Evolutionary conservation across 163 green algal species (phyloP), one percentile per base, ranked within the genome.

Genomic region (Scenedesmus sp.): DNA sequence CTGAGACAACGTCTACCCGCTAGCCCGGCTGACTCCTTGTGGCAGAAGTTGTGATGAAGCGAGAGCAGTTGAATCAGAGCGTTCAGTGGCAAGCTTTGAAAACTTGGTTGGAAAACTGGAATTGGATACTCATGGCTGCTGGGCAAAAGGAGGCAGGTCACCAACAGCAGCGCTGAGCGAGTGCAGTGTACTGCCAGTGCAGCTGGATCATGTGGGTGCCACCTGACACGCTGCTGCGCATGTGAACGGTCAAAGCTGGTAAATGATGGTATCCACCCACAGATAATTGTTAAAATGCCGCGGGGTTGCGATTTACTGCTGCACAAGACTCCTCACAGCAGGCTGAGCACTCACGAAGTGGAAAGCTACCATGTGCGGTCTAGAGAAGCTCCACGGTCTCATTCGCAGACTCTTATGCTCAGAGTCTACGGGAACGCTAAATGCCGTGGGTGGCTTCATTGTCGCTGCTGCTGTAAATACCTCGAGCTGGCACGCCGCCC

Each of bases 381-480:
- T 76, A 3, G 54, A 79, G 86, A 96, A 93, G 67, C 52, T 54
- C n/a, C 85, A 88, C 56, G 83, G 59, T 46, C 34, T 13, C 34
- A 76, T 70, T 55, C 34, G 15, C 34, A 74, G 62, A 18, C 34
- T 66, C 93, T 98, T 98, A 94, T 97, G 93, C 92, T 98, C 96
- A 16, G 62, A 94, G 87, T 98, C 96, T 0, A 98, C 93, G 1
- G 95, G 96, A 57, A 88, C 34, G 34, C 10, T 76, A 18, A 88
- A 88, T 54, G 23, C 64, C 64, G 64, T 73, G 64, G 64, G 64
- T 73, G 10, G 64, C 64, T 73, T 73, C 64, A 73, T 73, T 13
- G 64, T 73, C 64, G 64, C 12, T 10, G 64, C 64, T 73, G 64
- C 10, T 73, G 64, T 73, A 20, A 23, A 20, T 23, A 73, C 10